These are phyloP conservation scores for Moricandia arvensis DNA, from an alignment of 345 rosid species.

Conservation along the genomic window DNA sequence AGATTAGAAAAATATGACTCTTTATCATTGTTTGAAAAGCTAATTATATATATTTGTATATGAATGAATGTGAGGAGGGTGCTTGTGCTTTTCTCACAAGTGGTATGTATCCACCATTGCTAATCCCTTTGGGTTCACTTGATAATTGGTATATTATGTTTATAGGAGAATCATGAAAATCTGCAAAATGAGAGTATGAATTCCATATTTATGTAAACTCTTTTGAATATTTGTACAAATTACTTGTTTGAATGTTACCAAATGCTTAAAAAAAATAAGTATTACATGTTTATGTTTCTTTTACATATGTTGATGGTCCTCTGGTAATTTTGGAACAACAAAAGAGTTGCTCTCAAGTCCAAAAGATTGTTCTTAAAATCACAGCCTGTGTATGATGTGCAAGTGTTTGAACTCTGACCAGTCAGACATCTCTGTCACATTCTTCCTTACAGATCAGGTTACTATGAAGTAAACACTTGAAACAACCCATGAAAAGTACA, in stretches of 20 bases:
- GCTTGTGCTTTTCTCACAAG: conserved; percentile 5
- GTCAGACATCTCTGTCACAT: not conserved
- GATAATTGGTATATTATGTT: not conserved
- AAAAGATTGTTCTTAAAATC: not conserved
- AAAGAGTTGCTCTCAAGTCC: not conserved
- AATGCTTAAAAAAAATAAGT: not conserved
- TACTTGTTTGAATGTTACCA: not conserved
- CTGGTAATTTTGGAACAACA: not conserved
- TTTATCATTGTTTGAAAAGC: conserved; percentile 2
- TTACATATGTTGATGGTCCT: not conserved
- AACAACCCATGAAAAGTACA: not conserved
- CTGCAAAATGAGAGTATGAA: not conserved
- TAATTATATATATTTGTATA: conserved; percentile 2
- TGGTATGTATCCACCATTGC: not conserved
- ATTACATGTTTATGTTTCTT: not conserved
- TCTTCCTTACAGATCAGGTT: not conserved
- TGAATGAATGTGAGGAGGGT: conserved; percentile 2
- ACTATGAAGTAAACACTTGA: not conserved
- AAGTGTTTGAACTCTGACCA: not conserved
- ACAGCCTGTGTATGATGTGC: not conserved
- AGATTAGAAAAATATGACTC: conserved; percentile 12
- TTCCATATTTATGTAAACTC: not conserved
- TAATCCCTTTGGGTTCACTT: not conserved
- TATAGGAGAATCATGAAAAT: conserved; percentile 8
- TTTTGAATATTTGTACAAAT: conserved; percentile 3